Evolutionary conservation across 2,329 filamentous ascomycete genomes (phyloP), one percentile per base, ranked within the genome.

Genomic region (Gliomastix tumulicola): DNA sequence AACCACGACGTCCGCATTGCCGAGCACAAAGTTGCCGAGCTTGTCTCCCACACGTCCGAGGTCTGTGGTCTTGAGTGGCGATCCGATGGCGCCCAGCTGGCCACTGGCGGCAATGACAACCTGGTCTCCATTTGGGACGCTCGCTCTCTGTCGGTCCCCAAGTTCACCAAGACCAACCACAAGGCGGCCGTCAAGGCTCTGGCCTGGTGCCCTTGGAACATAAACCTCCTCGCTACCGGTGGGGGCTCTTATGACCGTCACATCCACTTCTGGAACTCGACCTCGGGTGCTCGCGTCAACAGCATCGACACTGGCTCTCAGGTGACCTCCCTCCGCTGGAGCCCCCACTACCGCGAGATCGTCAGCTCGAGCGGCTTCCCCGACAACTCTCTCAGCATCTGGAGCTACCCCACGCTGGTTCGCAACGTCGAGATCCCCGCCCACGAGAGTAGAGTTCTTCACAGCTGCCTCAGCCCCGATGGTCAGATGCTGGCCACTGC

Each of bases 191-290:
- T 98, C 67, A 98, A 98, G 78, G 92, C 92, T 41, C 79, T 98
- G 32, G 85, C 88, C 45, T 98, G 92, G 92, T 98, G 92, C 74
- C 92, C 92, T 30, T 98, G 92, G 92, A 92, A 95, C 69, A 81
- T 87, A 63, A 97, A 96, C 73, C 80, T 97, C 34, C 83, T 98
- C 33, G 92, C 92, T 40, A 97, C 92, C 30, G 92, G 92, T 39
- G 92, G 92, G 55, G 92, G 92, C 49, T 94, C 88, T 30, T 94
- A 96, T 63, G 92, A 98, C 60, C 85, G 88, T 50, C 86, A 96
- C 66, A 98, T 98, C 63, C 92, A 98, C 72, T 98, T 98, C 78
- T 98, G 92, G 92, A 98, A 98, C 76, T 94, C 89, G 32, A 97
- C 92, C 17, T 95, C 90, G 5, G 92, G 92, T 42, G 90, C 92